Evolutionary conservation across 2,329 filamentous ascomycete species (phyloP).

Genomic region (Chrysoporthe cubensis): DNA sequence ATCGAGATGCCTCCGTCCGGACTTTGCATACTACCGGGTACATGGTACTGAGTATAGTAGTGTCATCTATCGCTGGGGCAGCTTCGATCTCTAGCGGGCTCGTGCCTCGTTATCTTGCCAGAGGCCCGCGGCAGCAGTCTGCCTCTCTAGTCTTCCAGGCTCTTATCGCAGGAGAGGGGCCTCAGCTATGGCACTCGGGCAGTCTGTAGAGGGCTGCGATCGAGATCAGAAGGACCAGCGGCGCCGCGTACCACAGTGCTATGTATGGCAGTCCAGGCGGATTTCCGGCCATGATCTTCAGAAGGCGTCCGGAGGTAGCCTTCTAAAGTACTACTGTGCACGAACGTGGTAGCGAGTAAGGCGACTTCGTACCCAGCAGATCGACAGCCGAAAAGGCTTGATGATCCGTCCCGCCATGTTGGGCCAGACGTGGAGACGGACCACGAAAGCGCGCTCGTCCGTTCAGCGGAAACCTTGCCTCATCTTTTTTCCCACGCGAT

Average conservation of each 20-base stretch:
- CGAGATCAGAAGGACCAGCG: background rate
- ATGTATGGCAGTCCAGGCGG: background rate
- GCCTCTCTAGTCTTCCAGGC: background rate
- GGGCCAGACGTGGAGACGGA: conserved; percentile 9
- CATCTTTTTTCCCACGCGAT: background rate
- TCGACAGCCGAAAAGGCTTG: conserved; percentile 10
- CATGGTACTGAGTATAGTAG: background rate
- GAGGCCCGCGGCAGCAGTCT: background rate
- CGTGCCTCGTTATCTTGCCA: background rate
- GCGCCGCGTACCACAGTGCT: background rate
- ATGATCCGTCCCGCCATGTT: conserved; percentile 22
- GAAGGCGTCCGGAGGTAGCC: background rate
- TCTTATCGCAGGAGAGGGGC: too few species aligned
- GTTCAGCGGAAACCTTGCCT: background rate
- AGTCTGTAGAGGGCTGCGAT: background rate
- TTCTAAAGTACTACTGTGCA: background rate
- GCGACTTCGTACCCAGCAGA: background rate
- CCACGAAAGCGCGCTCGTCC: background rate
- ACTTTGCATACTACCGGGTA: background rate
- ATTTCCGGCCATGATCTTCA: background rate
- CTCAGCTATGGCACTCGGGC: background rate
- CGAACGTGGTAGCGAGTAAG: conserved; percentile 4
- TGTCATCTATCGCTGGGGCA: too few species aligned
- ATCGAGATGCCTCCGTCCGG: background rate
- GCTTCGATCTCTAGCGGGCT: background rate